A percentile compares a stretch with the other conserved stretches of the same genome.
These are phyloP conservation scores for Moesziomyces antarcticus DNA, from an alignment of 1,284 basidiomycete genomes.

Conservation along the genomic window DNA sequence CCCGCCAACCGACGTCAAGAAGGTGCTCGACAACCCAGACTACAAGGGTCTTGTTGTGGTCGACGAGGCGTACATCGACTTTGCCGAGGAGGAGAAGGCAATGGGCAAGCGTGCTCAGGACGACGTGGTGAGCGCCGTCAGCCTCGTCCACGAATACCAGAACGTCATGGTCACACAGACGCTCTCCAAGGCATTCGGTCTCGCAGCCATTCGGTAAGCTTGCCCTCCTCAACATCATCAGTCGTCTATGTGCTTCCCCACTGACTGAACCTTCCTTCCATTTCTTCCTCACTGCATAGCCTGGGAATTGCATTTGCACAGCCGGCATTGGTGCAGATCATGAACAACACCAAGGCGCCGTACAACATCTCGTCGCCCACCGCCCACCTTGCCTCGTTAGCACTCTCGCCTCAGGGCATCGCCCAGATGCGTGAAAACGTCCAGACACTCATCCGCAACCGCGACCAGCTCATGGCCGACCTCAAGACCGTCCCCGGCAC, in stretches of 20 bases:
- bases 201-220: slow-evolving; percentile 82
- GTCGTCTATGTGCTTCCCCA: not conserved
- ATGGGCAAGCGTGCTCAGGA: slow-evolving; percentile 44
- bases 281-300: slow-evolving; percentile 69
- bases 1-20: slow-evolving; percentile 76
- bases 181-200: slow-evolving; percentile 92
- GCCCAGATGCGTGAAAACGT: slow-evolving; percentile 77
- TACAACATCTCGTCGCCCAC: slow-evolving; percentile 96
- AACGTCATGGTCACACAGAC: slow-evolving; percentile 96
- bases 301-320: slow-evolving; percentile 90
- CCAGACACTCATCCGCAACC: slow-evolving; percentile 74
- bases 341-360: slow-evolving; percentile 96
- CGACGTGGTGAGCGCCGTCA: slow-evolving; percentile 74
- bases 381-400: slow-evolving; percentile 82
- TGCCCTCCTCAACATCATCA: not conserved
- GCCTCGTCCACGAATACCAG: slow-evolving; percentile 80
- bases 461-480: slow-evolving; percentile 72
- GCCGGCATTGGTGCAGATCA: slow-evolving; percentile 87
- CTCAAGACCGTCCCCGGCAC: slow-evolving; percentile 72
- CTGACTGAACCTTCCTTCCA: not conserved
- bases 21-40: slow-evolving; percentile 80
- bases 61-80: slow-evolving; percentile 99
- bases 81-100: slow-evolving; percentile 70
- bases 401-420: slow-evolving; percentile 78
- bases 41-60: slow-evolving; percentile 93